Evolutionary conservation across 2,329 filamentous ascomycete genomes (phyloP), one percentile per base, ranked within the genome.

Genomic region (Colletotrichum orchidophilum): DNA sequence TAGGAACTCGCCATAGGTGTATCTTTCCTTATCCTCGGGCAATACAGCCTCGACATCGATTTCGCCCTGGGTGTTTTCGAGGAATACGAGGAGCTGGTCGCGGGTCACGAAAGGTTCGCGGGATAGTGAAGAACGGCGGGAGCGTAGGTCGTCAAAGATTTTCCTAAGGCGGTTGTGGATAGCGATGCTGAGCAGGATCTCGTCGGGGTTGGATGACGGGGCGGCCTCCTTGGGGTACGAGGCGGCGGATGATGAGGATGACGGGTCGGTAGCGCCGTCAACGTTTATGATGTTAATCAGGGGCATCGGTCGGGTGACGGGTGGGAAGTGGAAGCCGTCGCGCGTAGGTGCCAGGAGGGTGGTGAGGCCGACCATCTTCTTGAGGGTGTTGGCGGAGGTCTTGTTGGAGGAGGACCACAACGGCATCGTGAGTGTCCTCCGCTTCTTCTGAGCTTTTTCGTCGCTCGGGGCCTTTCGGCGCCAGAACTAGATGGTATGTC

Each of bases 21-120:
- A 89, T 2, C 75, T 75, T 4, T 86, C 81, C 52, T 83, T 80
- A 18, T 80, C 75, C n/a, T 78, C 73, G 18, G 78, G 76, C 13
- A 84, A 76, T 5, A 64, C 15, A 18, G 50, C 63, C 3, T 77
- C 73, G 4, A 81, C 74, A 5, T 75, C 71, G 13, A 72, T 59
- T 65, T 88, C 86, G 35, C 84, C 84, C 75, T 91, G 89, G 1
- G 81, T 81, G 1, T 79, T 76, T 42, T 81, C 78, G n/a, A 92
- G 77, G 76, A 91, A 92, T 5, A 75, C 75, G 33, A 78, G 75
- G 64, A 91, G 84, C 35, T 80, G 80, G 8, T 81, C 80, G 52
- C 63, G 76, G 1, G 81, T 78, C 12, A 84, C 73, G 11, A 65
- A 33, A 0, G 64, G 74, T 31, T 80, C 77, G 52, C 62, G 76